These are phyloP conservation scores for Starmera caribaea DNA, from an alignment of 805 yeast genomes.

Conservation along the genomic window DNA sequence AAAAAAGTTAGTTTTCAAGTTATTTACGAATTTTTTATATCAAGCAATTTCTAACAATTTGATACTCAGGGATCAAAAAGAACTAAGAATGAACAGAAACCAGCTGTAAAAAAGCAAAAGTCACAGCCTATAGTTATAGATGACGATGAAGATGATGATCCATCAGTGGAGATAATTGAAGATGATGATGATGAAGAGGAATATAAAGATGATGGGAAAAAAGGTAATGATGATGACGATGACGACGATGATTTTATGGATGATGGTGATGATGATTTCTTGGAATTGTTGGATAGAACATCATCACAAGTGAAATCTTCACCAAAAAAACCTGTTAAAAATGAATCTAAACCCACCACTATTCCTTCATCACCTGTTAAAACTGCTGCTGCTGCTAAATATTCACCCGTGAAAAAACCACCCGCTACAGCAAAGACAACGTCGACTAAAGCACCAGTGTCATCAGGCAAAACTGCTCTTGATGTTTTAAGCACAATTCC, in stretches of 20 bases:
- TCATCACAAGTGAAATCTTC: conserved; percentile 1
- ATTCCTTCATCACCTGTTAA: conserved; percentile 1
- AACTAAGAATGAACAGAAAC: not conserved
- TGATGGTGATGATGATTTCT: conserved; percentile 1
- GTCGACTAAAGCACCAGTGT: conserved; percentile 1
- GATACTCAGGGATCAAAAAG: not conserved
- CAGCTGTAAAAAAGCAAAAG: conserved; percentile 2
- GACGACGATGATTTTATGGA: not conserved
- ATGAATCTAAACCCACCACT: conserved; percentile 2
- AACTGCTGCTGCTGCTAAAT: conserved; percentile 4
- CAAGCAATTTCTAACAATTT: not conserved
- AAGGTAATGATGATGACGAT: not conserved
- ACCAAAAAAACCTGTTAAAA: conserved; percentile 2
- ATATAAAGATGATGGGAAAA: conserved; percentile 1
- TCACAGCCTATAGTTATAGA: conserved; percentile 12
- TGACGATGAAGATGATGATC: conserved; percentile 21
- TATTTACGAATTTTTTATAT: not conserved
- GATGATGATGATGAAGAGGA: conserved; percentile 10
- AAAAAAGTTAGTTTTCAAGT: conserved; percentile 5
- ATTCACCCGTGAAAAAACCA: conserved; percentile 1
- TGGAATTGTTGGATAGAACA: conserved; percentile 4
- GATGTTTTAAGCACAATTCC: conserved; percentile 57
- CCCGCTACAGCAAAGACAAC: conserved; percentile 2
- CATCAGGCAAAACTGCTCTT: conserved; percentile 31
- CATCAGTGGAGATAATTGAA: conserved; percentile 3